Conservation (phyloP, 2,329 filamentous ascomycete species). For the Blumeria graminis region DNA sequence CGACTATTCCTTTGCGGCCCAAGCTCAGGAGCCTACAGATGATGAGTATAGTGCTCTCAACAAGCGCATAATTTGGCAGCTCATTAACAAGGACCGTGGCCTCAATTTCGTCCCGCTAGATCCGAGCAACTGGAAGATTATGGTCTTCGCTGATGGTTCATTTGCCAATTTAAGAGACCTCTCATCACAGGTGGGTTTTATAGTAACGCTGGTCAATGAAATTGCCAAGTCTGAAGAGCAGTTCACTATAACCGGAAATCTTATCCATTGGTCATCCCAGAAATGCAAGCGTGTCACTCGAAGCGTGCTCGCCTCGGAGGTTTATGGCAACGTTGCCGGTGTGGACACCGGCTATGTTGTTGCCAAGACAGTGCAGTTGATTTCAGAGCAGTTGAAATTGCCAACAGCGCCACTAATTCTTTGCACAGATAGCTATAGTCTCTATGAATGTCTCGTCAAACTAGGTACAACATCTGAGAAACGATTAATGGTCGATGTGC, state of each 20-base stretch:
- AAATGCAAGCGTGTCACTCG: neutral
- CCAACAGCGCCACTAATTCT: neutral
- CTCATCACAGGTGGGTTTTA: neutral
- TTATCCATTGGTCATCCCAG: neutral
- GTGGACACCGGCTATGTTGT: neutral
- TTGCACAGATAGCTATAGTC: neutral
- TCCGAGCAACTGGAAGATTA: neutral
- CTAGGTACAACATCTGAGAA: neutral
- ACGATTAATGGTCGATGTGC: neutral
- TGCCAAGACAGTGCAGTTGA: neutral
- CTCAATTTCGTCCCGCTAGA: neutral
- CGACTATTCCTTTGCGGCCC: neutral
- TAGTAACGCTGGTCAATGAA: neutral
- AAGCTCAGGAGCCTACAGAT: neutral
- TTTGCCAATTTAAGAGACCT: neutral
- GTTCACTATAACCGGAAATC: neutral
- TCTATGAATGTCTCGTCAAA: neutral
- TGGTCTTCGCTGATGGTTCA: neutral
- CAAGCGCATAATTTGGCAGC: no score
- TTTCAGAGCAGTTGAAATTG: no score
- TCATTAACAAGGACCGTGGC: no score
- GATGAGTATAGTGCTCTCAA: neutral
- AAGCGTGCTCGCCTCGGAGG: neutral
- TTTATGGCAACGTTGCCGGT: neutral
- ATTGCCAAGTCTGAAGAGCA: neutral